phyloP scores from a whole-genome alignment of 305 asterid genomes.

The Fraxinus angustifolia region DNA sequence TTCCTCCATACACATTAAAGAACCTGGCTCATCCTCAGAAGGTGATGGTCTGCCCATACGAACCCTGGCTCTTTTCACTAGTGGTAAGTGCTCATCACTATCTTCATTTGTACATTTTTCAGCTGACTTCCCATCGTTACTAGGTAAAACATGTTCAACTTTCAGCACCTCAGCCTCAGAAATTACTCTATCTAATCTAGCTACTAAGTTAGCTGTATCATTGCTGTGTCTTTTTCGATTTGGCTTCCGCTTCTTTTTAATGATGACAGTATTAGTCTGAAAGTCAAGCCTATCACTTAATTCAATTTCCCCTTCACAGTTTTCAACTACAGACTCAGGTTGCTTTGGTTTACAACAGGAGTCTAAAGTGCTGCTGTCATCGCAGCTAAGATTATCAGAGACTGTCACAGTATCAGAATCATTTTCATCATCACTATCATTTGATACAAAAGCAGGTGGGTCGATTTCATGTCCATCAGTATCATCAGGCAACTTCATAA shows the following conservation, averaged over 20 bases:
- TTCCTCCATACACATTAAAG: constrained; percentile 41
- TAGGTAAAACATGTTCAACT: constrained; percentile 35
- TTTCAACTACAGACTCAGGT: constrained; percentile 39
- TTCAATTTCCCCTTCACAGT: constrained; percentile 45
- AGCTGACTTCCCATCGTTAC: constrained; percentile 42
- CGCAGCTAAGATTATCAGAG: constrained; percentile 55
- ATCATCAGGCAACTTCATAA: constrained; percentile 55
- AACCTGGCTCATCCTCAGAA: constrained; percentile 38
- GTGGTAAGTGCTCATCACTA: constrained; percentile 87
- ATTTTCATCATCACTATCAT: constrained; percentile 58
- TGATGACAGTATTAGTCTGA: constrained; percentile 49
- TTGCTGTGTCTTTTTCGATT: constrained; percentile 52
- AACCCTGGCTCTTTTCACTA: constrained; percentile 86
- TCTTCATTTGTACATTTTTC: constrained; percentile 53
- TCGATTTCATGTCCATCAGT: constrained; percentile 47
- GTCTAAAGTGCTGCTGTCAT: constrained; percentile 59
- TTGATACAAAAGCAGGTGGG: constrained; percentile 52
- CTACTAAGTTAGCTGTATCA: constrained; percentile 39
- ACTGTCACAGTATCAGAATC: constrained; percentile 60
- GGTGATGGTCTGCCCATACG: constrained; percentile 73
- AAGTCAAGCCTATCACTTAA: constrained; percentile 60
- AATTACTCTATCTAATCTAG: constrained; percentile 38
- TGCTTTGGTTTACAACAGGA: constrained; percentile 43
- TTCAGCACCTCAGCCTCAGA: constrained; percentile 41
- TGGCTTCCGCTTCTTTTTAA: constrained; percentile 74